Conservation (phyloP, 768 basidiomycete genomes). For the Lentinula boryana region DNA sequence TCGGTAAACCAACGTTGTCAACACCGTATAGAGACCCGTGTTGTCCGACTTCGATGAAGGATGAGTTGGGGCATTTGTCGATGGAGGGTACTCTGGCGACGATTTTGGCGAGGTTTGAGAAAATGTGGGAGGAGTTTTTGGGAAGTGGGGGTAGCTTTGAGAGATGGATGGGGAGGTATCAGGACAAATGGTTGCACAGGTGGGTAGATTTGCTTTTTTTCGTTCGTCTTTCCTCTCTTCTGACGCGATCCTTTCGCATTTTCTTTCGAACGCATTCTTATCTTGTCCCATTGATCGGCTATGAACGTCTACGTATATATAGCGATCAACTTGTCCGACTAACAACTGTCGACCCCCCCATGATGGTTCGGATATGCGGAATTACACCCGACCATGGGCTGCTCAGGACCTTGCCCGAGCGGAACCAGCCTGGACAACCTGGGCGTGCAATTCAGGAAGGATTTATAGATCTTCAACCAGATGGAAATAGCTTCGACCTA, state of each 20-base stretch:
- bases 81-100: conserved; percentile 73
- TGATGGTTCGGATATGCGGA: conserved; percentile 68
- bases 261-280: too few relatives aligned
- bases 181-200: conserved; percentile 68
- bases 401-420: conserved; percentile 71
- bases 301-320: too few relatives aligned
- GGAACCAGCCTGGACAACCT: not conserved
- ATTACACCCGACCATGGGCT: conserved; percentile 88
- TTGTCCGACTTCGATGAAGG: not conserved
- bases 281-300: too few relatives aligned
- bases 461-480: conserved; percentile 91
- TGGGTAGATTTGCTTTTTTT: conserved; percentile 34
- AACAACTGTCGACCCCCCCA: conserved; percentile 67
- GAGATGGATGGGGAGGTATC: conserved; percentile 77
- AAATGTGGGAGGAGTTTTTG: conserved; percentile 73
- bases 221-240: not conserved
- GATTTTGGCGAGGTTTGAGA: conserved; percentile 72
- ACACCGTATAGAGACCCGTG: conserved; percentile 11
- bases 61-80: conserved; percentile 26
- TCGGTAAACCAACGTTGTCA: conserved; percentile 18
- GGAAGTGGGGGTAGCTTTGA: conserved; percentile 63
- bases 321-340: conserved; percentile 83
- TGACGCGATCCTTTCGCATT: too few relatives aligned
- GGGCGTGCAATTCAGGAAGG: conserved; percentile 19
- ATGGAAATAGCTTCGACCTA: conserved; percentile 95